Evolutionary conservation across 139 green algal species (phyloP), one percentile per base, ranked within the genome.

Genomic region (Chlorella sp.): DNA sequence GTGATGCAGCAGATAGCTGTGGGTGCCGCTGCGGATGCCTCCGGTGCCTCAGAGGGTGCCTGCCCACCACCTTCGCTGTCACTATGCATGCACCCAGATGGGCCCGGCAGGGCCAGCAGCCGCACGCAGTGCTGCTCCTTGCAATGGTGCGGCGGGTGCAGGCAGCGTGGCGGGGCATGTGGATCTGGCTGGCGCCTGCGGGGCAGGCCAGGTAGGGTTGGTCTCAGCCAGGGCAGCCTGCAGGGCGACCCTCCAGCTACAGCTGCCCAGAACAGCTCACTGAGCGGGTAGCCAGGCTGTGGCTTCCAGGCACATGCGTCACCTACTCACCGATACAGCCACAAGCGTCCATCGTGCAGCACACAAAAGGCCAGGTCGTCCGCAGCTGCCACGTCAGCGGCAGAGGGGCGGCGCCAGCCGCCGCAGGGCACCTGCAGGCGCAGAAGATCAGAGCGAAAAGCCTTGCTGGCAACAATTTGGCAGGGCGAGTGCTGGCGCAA

Each of bases 361-460:
- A 67, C 81, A 63, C 81, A 87, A 30, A 90, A 78, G 30, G 68
- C 73, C 32, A 90, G 60, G 57, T 68, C n/a, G 62, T 85, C 65
- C 12, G 12, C 55, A 17, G 25, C 36, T 34, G 68, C 74, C 62
- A 82, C 74, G 47, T 74, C 38, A 56, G 68, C 51, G 9, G 74
- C 64, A 13, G 21, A 72, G 18, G 87, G 82, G n/a, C 87, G 81
- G 69, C 87, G 81, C 75, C 82, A 90, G 25, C 87, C 79, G 20
- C 80, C 63, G 69, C 75, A 86, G 26, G 41, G n/a, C 23, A 87
- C 73, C 83, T 87, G 81, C 65, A 57, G 3, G 34, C 23, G 81
- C 17, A 25, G 32, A 6, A 21, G 1, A 7, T 28, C 55, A 21
- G 23, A 5, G 4, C 30, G 9, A 51, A n/a, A n/a, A n/a, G n/a